Base-by-base conservation (phyloP, 2,329 filamentous ascomycete species). In the Clathrospora elynae region DNA sequence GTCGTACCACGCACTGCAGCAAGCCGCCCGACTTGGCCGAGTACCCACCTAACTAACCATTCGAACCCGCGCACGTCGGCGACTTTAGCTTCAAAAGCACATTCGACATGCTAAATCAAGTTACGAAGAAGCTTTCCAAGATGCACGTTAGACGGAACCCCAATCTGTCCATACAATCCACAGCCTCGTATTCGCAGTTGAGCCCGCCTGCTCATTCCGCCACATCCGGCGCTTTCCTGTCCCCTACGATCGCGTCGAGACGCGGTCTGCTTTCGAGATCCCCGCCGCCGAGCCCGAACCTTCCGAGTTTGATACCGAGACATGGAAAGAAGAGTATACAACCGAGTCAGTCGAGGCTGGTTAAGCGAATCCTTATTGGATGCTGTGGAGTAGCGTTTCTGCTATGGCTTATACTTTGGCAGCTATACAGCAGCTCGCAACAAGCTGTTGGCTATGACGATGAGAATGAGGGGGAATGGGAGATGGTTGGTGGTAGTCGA, bases 231-330 rank as follows among this genome's bases (percentile, higher is more conserved):
- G 62, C 64, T n/a, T 62, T 69, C 31, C 55, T 72, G 13, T 67
- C 64, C 10, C 66, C 68, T 12, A 63, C 62, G 5, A 50, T 67
- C 20, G 62, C 67, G 9, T 64, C 61, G 11, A 62, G 63, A 29
- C 35, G 85, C 77, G 17, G 85, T 78, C 22, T 84, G 59, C 82
- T 87, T 51, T 77, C 88, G 55, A 84, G 82, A 67, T 84, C 81
- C 17, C 87, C 86, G 17, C 85, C 86, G 3, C 80, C 80, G 22
- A 92, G 85, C 2, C 87, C 86, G 2, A 81, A 82, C 51, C 78
- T 90, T 35, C 88, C 86, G 9, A 83, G 82, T 10, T 76, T 87
- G 38, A 74, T 86, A 23, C 83, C 83, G 10, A 78, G 84, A 49
- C 81, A 82, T 61, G 80, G 84, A 61, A 84, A 85, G 69, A 79